Percentiles rank a stretch among this genome's conserved stretches.
phyloP scores from a whole-genome alignment of 805 yeast genomes.

The Saccharomycopsis malanga region DNA sequence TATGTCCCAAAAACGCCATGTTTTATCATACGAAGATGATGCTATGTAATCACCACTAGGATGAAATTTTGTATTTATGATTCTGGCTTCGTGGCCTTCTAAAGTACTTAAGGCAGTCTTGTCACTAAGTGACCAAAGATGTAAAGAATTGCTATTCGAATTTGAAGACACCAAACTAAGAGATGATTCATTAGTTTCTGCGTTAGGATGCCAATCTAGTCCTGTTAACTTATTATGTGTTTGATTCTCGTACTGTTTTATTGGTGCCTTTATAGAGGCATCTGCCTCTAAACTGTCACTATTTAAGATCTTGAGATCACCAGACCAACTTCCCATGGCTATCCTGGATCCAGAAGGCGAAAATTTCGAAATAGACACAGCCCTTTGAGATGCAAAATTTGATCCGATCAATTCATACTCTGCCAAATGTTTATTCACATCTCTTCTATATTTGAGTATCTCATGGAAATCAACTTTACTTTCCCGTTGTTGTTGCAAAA shows the following conservation, averaged over 20 bases:
- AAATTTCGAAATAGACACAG: slow-evolving; percentile 53
- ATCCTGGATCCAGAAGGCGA: slow-evolving; percentile 34
- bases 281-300: slow-evolving; percentile 31
- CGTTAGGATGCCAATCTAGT: slow-evolving; percentile 51
- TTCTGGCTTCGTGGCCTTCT: slow-evolving; percentile 47
- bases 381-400: slow-evolving; percentile 62
- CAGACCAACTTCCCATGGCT: slow-evolving; percentile 82
- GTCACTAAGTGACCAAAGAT: slow-evolving; percentile 29
- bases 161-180: slow-evolving; percentile 33
- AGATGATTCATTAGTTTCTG: slow-evolving; percentile 22
- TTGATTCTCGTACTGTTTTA: slow-evolving; percentile 30
- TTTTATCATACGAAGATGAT: slow-evolving; percentile 72
- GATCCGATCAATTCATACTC: slow-evolving; percentile 48
- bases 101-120: slow-evolving; percentile 25
- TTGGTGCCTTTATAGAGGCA: slow-evolving; percentile 23
- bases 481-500: slow-evolving; percentile 29
- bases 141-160: slow-evolving; percentile 40
- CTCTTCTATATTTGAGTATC: slow-evolving; percentile 42
- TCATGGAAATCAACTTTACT: slow-evolving; percentile 34
- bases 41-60: slow-evolving; percentile 53
- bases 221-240: slow-evolving; percentile 67
- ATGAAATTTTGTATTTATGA: slow-evolving; percentile 56
- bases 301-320: slow-evolving; percentile 49
- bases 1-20: slow-evolving; percentile 88
- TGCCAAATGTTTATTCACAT: slow-evolving; percentile 30